Conservation (phyloP, 1,139 yeast genomes). For the Meyerozyma sp. region DNA sequence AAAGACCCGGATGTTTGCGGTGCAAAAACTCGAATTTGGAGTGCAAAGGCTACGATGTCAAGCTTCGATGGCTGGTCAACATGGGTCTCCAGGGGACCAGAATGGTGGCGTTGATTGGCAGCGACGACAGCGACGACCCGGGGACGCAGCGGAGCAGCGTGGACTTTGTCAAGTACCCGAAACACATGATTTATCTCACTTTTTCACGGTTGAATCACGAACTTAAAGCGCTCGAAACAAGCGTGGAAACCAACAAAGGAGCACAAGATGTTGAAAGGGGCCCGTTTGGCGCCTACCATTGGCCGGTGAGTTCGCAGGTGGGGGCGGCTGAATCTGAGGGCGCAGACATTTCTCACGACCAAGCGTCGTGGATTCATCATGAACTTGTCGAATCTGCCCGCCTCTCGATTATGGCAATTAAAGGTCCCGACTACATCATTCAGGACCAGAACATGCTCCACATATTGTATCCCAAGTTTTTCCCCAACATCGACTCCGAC, state of each 20-base stretch:
- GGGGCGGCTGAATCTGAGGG: background rate
- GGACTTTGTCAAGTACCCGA: constrained; percentile 31
- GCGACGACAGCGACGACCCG: constrained; percentile 16
- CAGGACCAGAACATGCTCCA: constrained; percentile 43
- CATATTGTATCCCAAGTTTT: constrained; percentile 43
- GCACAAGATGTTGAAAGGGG: constrained; percentile 17
- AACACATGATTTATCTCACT: constrained; percentile 25
- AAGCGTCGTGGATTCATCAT: constrained; percentile 31
- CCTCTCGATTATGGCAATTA: constrained; percentile 37
- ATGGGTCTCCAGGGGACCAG: constrained; percentile 18
- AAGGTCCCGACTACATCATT: constrained; percentile 33
- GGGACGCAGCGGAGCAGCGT: constrained; percentile 33
- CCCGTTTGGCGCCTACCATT: constrained; percentile 26
- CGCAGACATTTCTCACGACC: constrained; percentile 11
- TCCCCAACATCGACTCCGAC: constrained; percentile 41
- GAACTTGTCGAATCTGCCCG: constrained; percentile 34
- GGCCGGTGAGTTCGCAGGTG: constrained; percentile 1
- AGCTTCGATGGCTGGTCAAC: constrained; percentile 37
- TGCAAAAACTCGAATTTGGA: constrained; percentile 34
- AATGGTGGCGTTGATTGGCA: constrained; percentile 15
- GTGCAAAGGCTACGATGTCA: constrained; percentile 39
- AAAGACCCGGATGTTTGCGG: constrained; percentile 36
- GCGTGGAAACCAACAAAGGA: constrained; percentile 8
- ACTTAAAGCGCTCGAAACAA: constrained; percentile 20
- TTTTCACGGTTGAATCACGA: constrained; percentile 22